A percentile compares a stretch with the other conserved stretches of the same genome.
Conservation (phyloP, 352 stramenopile genomes). For the Thraustotheca clavata region DNA sequence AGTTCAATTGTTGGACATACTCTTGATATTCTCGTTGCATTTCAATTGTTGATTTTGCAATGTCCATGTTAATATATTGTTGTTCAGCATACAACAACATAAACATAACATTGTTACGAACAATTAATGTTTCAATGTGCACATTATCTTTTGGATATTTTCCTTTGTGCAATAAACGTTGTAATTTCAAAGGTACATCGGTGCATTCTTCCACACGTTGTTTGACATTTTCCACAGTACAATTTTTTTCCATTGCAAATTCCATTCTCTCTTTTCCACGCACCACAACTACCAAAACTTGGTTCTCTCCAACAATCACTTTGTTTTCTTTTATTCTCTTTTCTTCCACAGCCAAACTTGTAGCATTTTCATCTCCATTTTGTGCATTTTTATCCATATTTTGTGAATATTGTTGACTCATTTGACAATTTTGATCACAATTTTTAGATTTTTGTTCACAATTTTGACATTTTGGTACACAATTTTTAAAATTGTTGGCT, state of each 20-base stretch:
- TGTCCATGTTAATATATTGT: conserved; percentile 2
- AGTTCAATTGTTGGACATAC: not conserved
- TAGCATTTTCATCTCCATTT: too few relatives aligned
- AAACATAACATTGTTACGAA: not conserved
- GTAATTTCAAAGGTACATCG: not conserved
- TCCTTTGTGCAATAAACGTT: conserved; percentile 1
- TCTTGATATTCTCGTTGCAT: not conserved
- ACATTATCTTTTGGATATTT: not conserved
- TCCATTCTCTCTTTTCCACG: conserved; percentile 2
- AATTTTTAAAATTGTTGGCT: too few relatives aligned
- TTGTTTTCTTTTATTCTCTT: too few relatives aligned
- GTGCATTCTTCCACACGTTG: not conserved
- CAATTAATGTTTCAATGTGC: not conserved
- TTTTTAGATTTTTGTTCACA: too few relatives aligned
- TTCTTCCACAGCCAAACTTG: too few relatives aligned
- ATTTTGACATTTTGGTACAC: too few relatives aligned
- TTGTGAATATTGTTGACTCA: too few relatives aligned
- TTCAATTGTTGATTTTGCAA: not conserved
- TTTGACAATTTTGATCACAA: too few relatives aligned
- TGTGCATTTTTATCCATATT: too few relatives aligned
- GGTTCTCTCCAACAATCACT: not conserved
- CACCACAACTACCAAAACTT: conserved; percentile 2
- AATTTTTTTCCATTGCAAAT: conserved; percentile 1
- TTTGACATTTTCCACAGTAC: not conserved
- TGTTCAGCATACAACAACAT: conserved; percentile 17